Evolutionary conservation across 1,139 yeast genomes (phyloP), one percentile per base, ranked within the genome.

Genomic region (Blastobotrys aristatus): DNA sequence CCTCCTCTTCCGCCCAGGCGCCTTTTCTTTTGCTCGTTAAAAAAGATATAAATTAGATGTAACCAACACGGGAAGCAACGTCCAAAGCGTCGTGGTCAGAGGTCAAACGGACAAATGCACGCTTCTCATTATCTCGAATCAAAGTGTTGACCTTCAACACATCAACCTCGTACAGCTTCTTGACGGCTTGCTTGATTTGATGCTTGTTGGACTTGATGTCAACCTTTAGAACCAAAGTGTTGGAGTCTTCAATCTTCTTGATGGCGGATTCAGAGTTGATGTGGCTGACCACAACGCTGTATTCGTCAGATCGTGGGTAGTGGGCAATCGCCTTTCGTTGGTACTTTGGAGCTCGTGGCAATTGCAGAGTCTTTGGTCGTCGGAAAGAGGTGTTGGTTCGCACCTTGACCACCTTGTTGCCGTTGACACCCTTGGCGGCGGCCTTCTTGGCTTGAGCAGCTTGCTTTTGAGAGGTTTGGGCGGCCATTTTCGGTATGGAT

Each of bases 21-120:
- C n/a, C n/a, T n/a, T n/a, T 18, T 35, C 21, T 35, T n/a, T n/a
- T n/a, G n/a, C 5, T 34, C 16, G 20, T 35, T 3, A 35, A 13
- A 31, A 8, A 13, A 8, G 4, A 33, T 33, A 26, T 43, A 43
- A 47, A 50, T 82, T 81, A 88, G 75, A 88, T 84, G 92, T 89
- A 89, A 79, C 97, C 97, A 72, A 90, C 92, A 80, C 94, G 89
- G 96, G 90, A 90, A 75, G 98, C 99, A 76, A 92, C 90, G 75
- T 92, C 99, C 75, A 94, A 86, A 74, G 98, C 98, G 79, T 92
- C 99, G 81, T 84, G 87, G 77, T 94, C 98, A 73, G 97, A 94
- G 70, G 97, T 89, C 74, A 92, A 86, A 80, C 96, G 89, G 74
- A 92, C 92, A 81, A 85, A 92, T 71, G 99, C 99, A 84, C 94